Evolutionary conservation across 2,329 filamentous ascomycete species (phyloP).

Genomic region (Monilinia vaccinii-corymbosi): DNA sequence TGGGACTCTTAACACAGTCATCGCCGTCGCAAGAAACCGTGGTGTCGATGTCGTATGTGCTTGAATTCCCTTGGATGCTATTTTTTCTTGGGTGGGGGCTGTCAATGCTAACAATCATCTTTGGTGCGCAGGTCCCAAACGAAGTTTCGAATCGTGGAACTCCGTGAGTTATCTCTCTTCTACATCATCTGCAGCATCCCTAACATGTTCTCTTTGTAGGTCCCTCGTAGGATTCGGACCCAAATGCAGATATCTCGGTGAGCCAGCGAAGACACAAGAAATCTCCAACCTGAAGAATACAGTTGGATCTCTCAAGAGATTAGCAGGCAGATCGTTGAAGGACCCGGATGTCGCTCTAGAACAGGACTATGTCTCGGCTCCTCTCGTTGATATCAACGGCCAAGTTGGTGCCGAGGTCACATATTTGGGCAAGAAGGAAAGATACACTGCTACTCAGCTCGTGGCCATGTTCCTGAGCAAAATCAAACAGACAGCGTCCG

Average conservation of each 20-base stretch:
- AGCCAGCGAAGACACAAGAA: slow-evolving; percentile 96
- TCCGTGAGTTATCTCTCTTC: slow-evolving; percentile 59
- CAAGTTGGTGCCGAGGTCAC: slow-evolving; percentile 90
- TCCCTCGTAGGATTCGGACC: slow-evolving; percentile 92
- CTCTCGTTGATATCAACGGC: slow-evolving; percentile 82
- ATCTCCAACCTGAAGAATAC: slow-evolving; percentile 99
- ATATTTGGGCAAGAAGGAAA: slow-evolving; percentile 91
- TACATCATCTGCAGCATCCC: not conserved
- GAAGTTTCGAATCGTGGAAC: slow-evolving; percentile 98
- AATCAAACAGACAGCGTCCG: slow-evolving; percentile 78
- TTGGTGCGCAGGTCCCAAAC: slow-evolving; percentile 73
- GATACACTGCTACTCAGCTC: slow-evolving; percentile 89
- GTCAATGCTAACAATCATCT: slow-evolving; percentile 22
- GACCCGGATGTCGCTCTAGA: slow-evolving; percentile 92
- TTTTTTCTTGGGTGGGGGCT: slow-evolving; percentile 9
- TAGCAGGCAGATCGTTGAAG: slow-evolving; percentile 75
- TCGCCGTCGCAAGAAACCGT: slow-evolving; percentile 95
- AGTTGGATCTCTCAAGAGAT: slow-evolving; percentile 82
- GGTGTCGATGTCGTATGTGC: slow-evolving; percentile 94
- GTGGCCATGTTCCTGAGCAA: slow-evolving; percentile 81
- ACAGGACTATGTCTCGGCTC: slow-evolving; percentile 80
- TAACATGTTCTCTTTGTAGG: slow-evolving; percentile 37
- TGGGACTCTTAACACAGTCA: slow-evolving; percentile 92
- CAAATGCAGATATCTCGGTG: slow-evolving; percentile 88
- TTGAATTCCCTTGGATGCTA: not conserved